Evolutionary conservation across 2,329 filamentous ascomycete genomes (phyloP).

Genomic region (Colletotrichum plurivorum): DNA sequence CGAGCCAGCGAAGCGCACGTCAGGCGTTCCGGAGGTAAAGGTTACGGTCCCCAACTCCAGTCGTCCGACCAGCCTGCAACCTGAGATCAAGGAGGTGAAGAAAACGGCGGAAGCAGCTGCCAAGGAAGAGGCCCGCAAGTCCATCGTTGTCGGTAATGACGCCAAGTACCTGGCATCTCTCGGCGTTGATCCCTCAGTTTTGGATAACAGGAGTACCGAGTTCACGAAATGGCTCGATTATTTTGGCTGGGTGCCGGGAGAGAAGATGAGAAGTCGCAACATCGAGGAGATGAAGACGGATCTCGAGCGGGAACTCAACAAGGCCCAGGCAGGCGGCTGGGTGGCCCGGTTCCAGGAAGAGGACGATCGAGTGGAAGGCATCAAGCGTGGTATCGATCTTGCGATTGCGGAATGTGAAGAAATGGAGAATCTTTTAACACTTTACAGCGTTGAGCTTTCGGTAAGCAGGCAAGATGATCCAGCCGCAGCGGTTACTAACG

Average conservation of each 20-base stretch:
- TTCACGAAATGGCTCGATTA: conserved; percentile 88
- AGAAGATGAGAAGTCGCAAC: conserved; percentile 79
- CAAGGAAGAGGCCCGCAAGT: conserved; percentile 69
- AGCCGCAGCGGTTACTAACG: conserved; percentile 42
- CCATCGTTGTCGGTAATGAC: conserved; percentile 79
- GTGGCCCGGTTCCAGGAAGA: conserved; percentile 86
- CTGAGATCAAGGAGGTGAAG: conserved; percentile 51
- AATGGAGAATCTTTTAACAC: conserved; percentile 90
- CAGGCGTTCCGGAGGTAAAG: conserved; percentile 70
- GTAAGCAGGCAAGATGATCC: conserved; percentile 64
- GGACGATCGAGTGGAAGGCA: conserved; percentile 89
- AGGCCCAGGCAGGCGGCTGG: conserved; percentile 94
- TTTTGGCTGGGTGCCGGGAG: conserved; percentile 87
- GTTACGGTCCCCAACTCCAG: conserved; percentile 64
- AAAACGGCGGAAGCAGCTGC: conserved; percentile 44
- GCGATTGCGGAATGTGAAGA: conserved; percentile 97
- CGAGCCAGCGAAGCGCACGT: conserved; percentile 50
- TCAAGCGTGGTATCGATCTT: conserved; percentile 87
- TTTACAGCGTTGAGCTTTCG: conserved; percentile 95
- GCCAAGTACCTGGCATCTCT: conserved; percentile 83
- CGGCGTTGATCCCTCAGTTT: conserved; percentile 81
- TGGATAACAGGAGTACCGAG: conserved; percentile 83
- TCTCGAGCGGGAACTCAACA: conserved; percentile 88
- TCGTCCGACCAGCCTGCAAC: conserved; percentile 56
- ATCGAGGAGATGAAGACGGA: conserved; percentile 87